phyloP scores from a whole-genome alignment of 805 yeast genomes.

The Pichia insulana region DNA sequence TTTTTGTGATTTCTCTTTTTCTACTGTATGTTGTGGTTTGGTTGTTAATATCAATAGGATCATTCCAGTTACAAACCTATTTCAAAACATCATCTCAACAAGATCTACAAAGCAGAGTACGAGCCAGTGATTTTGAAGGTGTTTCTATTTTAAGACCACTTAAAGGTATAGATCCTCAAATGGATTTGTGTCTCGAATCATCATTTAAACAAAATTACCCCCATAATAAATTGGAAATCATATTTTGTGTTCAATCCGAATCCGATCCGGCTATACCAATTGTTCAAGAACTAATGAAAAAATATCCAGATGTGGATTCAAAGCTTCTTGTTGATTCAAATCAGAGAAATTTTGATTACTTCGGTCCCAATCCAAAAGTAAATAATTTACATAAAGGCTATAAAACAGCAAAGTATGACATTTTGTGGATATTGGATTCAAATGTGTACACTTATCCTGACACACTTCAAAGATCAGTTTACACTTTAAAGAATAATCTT shows the following conservation, averaged over 20 bases:
- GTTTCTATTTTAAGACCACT: conserved; percentile 78
- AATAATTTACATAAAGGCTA: conserved; percentile 83
- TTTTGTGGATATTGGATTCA: conserved; percentile 79
- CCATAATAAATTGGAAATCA: conserved; percentile 46
- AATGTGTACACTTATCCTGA: conserved; percentile 72
- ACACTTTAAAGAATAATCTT: conserved; percentile 36
- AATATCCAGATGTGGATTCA: conserved; percentile 51
- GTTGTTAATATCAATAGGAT: conserved; percentile 22
- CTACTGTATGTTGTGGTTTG: conserved; percentile 26
- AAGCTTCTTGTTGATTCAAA: conserved; percentile 43
- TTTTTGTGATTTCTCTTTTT: conserved; percentile 9
- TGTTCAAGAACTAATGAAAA: conserved; percentile 38
- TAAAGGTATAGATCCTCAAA: conserved; percentile 75
- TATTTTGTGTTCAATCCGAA: conserved; percentile 64
- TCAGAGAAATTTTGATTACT: conserved; percentile 32
- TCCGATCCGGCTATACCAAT: conserved; percentile 59
- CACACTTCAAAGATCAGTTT: conserved; percentile 56
- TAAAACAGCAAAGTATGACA: conserved; percentile 55
- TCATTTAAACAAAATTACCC: conserved; percentile 68
- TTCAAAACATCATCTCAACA: conserved; percentile 17
- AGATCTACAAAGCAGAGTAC: conserved; percentile 13
- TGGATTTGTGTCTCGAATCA: conserved; percentile 57
- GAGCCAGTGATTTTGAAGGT: conserved; percentile 40
- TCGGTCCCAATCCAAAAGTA: conserved; percentile 85
- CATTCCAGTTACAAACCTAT: conserved; percentile 18